These are phyloP conservation scores for Silybum marianum DNA, from an alignment of 129 eudicot species.

Conservation along the genomic window DNA sequence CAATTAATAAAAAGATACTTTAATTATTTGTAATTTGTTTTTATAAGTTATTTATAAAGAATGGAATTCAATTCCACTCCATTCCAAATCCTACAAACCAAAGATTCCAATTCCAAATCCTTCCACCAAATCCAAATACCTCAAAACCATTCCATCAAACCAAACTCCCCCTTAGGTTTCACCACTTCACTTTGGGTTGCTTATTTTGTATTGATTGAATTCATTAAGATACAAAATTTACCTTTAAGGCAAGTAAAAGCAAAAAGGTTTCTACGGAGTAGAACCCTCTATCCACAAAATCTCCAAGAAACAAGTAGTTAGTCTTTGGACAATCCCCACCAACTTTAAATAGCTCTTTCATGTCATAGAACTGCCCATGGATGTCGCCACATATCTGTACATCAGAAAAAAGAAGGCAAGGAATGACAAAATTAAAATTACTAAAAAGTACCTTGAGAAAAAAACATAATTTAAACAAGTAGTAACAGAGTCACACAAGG, in stretches of 20 bases:
- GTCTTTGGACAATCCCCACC: slow-evolving; percentile 99
- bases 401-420: slow-evolving; percentile 13
- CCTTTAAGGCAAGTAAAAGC: slow-evolving; percentile 97
- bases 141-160: too few species aligned
- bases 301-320: slow-evolving; percentile 98
- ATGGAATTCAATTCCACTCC: too few species aligned
- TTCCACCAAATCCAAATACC: too few species aligned
- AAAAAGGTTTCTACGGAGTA: slow-evolving; percentile 98
- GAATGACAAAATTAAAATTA: not conserved
- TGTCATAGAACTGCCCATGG: slow-evolving; percentile 97
- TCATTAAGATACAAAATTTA: slow-evolving; percentile 26
- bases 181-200: not conserved
- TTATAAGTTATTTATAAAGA: too few species aligned
- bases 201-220: not conserved
- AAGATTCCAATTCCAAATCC: too few species aligned
- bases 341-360: slow-evolving; percentile 98
- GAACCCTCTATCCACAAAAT: slow-evolving; percentile 98
- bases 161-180: too few species aligned
- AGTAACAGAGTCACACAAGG: not conserved
- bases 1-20: too few species aligned
- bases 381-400: slow-evolving; percentile 96
- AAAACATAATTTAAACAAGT: not conserved
- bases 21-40: too few species aligned
- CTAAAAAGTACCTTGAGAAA: not conserved
- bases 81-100: too few species aligned